Evolutionary conservation across 2,329 filamentous ascomycete genomes (phyloP), one percentile per base, ranked within the genome.

Genomic region (Mycosphaerella arachidis): DNA sequence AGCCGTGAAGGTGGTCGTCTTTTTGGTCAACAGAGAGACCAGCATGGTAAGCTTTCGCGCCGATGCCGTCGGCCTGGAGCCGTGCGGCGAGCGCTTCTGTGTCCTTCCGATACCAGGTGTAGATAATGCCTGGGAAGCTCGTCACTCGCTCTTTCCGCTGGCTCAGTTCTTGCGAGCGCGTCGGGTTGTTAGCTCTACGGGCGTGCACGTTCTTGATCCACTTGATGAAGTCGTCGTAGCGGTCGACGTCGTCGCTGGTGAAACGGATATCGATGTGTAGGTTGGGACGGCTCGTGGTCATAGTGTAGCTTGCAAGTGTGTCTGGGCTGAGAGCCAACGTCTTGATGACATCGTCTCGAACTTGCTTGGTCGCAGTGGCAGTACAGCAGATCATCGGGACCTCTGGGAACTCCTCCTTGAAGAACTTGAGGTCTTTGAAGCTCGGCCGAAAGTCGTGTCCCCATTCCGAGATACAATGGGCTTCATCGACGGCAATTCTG

Each of bases 381-480:
- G 93, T 97, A 13, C 96, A 83, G 64, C 92, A 96, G 74, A 94
- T 96, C 63, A 97, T 89, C 4, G 93, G 92, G 0, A 97, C 90
- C 58, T 89, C 83, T 0, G 92, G 90, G 65, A 94, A 92, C 6
- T 86, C 86, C 53, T 85, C 82, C 67, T 90, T 88, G 78, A 97
- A 94, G 86, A 91, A 97, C 1, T 85, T 87, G 6, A 97, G 82
- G 20, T 88, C 84, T 71, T 94, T 92, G 76, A 96, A 97, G 59
- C 92, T 90, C 37, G 88, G 90, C n/a, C 93, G 88, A 72, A 97
- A 97, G 74, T 97, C 93, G 73, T 97, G 92, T 1, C 93, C 93
- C 93, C 93, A 97, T 86, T 97, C 92, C 27, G 91, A 96, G 67
- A 97, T 96, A 46, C 93, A 97, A 74, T 97, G 93, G 1, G 93